A percentile compares a stretch with the other conserved stretches of the same genome.
Conservation (phyloP, 345 rosid genomes). For the Salix dunnii region DNA sequence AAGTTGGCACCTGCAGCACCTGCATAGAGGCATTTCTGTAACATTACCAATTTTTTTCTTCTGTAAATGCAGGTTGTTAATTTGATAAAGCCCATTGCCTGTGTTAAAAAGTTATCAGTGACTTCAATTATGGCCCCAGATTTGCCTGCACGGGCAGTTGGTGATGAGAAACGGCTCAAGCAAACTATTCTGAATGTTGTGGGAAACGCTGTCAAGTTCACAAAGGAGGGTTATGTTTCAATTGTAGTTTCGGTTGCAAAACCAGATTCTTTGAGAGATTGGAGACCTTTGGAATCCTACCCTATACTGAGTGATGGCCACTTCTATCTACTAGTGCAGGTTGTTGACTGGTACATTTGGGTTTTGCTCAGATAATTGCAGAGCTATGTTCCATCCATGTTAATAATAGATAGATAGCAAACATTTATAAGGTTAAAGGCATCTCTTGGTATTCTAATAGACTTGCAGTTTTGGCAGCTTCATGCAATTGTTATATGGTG, state of each 20-base stretch:
- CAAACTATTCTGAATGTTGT: constrained; percentile 73
- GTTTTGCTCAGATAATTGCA: not conserved
- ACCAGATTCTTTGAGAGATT: constrained; percentile 66
- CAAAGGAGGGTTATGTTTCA: constrained; percentile 79
- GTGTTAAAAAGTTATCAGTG: constrained; percentile 65
- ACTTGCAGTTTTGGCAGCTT: not conserved
- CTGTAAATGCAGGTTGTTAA: constrained; percentile 50
- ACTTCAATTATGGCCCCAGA: constrained; percentile 64
- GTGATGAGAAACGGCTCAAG: constrained; percentile 85
- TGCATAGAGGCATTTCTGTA: not conserved
- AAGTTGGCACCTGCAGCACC: not conserved
- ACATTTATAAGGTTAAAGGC: constrained; percentile 1
- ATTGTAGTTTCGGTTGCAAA: constrained; percentile 67
- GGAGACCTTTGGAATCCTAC: constrained; percentile 62
- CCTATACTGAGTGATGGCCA: constrained; percentile 57
- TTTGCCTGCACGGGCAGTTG: constrained; percentile 67
- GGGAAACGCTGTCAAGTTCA: constrained; percentile 94
- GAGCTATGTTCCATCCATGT: not conserved
- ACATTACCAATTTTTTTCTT: constrained; percentile 1
- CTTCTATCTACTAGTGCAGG: constrained; percentile 83
- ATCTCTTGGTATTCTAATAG: not conserved
- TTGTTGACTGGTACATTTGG: constrained; percentile 21
- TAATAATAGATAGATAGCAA: not conserved
- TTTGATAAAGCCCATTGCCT: constrained; percentile 78
- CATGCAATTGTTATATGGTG: not conserved